A percentile compares a stretch with the other conserved stretches of the same genome.
These are phyloP conservation scores for Thermoascus crustaceus DNA, from an alignment of 2,329 filamentous ascomycete genomes.

Conservation along the genomic window DNA sequence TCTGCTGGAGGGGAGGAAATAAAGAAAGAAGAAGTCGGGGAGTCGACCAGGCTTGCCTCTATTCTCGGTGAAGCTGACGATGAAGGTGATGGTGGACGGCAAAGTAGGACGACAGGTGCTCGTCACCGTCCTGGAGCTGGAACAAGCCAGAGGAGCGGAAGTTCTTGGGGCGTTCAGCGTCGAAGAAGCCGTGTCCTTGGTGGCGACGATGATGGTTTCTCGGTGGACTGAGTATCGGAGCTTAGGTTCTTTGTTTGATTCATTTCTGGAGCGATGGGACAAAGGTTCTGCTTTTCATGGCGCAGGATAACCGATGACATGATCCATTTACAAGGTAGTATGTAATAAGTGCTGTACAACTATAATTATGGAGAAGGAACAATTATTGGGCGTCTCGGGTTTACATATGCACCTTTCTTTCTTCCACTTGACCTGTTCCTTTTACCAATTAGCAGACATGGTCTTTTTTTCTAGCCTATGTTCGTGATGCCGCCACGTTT, in stretches of 20 bases:
- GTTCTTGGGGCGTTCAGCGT: conserved; percentile 22
- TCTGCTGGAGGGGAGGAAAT: conserved; percentile 7
- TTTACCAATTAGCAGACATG: too few relatives aligned
- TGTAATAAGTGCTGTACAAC: too few relatives aligned
- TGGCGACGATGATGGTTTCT: conserved; percentile 3
- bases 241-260: not conserved
- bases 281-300: not conserved
- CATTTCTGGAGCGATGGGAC: not conserved
- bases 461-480: too few relatives aligned
- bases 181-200: conserved; percentile 22
- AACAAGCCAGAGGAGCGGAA: conserved; percentile 40
- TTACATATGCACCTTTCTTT: too few relatives aligned
- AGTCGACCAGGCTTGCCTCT: conserved; percentile 13
- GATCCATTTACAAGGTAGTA: too few relatives aligned
- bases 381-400: too few relatives aligned
- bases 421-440: too few relatives aligned
- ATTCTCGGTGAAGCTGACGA: conserved; percentile 12
- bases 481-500: too few relatives aligned
- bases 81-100: conserved; percentile 12
- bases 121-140: conserved; percentile 45
- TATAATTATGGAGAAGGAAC: too few relatives aligned
- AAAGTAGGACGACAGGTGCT: conserved; percentile 14
- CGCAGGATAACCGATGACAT: conserved; percentile 4
- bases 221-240: not conserved
- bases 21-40: conserved; percentile 24